Evolutionary conservation across 805 yeast species (phyloP).

Genomic region (Saturnispora halmiae): DNA sequence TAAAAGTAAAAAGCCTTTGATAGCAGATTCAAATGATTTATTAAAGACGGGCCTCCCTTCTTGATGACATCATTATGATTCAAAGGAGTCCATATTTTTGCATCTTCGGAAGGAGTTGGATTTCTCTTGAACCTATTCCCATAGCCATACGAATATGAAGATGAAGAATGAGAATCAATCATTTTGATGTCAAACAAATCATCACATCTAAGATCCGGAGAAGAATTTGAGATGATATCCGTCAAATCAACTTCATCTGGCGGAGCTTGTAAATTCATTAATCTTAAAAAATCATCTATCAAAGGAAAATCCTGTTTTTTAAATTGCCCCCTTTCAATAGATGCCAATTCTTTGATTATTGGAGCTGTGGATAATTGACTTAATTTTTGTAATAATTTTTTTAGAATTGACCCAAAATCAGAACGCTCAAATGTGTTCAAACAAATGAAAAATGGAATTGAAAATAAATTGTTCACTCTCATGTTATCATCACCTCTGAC

Average conservation of each 20-base stretch:
- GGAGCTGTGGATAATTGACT: slow-evolving; percentile 39
- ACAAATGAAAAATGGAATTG: slow-evolving; percentile 67
- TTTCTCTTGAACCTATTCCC: neutral
- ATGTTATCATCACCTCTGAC: slow-evolving; percentile 28
- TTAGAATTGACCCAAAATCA: slow-evolving; percentile 50
- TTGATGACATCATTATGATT: slow-evolving; percentile 3
- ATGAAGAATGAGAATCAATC: slow-evolving; percentile 7
- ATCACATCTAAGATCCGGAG: slow-evolving; percentile 6
- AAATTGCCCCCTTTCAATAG: slow-evolving; percentile 14
- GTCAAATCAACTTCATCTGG: slow-evolving; percentile 4
- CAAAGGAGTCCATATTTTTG: slow-evolving; percentile 9
- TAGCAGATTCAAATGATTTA: neutral
- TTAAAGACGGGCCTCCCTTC: slow-evolving; percentile 2
- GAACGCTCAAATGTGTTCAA: slow-evolving; percentile 42
- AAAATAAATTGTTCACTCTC: slow-evolving; percentile 44
- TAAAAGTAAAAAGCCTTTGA: slow-evolving; percentile 7
- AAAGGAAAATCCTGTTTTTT: slow-evolving; percentile 22
- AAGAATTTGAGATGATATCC: slow-evolving; percentile 7
- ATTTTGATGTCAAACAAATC: slow-evolving; percentile 4
- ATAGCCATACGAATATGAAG: slow-evolving; percentile 1
- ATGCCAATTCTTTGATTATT: slow-evolving; percentile 25
- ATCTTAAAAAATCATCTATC: slow-evolving; percentile 10
- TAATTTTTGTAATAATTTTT: slow-evolving; percentile 44
- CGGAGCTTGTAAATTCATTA: neutral
- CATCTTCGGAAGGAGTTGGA: neutral